A percentile compares a stretch with the other conserved stretches of the same genome.
Evolutionary conservation across 1,139 yeast genomes (phyloP).

Genomic region (Scheffersomyces titani): DNA sequence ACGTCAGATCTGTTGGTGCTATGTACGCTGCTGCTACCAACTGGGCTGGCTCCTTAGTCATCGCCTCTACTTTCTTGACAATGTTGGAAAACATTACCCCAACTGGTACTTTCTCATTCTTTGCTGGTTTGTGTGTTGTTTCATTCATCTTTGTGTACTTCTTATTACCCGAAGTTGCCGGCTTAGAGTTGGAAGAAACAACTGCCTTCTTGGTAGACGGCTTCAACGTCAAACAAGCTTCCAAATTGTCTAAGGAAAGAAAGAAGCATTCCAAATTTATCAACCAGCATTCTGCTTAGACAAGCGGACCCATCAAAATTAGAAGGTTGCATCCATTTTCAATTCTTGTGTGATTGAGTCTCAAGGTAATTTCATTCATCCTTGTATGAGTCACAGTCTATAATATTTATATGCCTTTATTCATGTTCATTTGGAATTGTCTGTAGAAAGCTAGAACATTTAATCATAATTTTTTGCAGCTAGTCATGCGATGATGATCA

Average conservation of each 20-base stretch:
- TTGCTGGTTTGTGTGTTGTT: slow-evolving; percentile 75
- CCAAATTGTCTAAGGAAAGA: slow-evolving; percentile 59
- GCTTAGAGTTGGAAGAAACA: slow-evolving; percentile 88
- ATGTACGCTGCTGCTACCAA: slow-evolving; percentile 92
- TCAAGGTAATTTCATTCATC: background rate
- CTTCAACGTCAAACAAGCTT: slow-evolving; percentile 76
- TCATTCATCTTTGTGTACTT: slow-evolving; percentile 75
- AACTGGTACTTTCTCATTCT: slow-evolving; percentile 88
- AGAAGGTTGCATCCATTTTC: background rate
- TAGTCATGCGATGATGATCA: background rate
- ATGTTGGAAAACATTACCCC: slow-evolving; percentile 94
- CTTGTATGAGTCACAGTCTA: background rate
- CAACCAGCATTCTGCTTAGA: background rate
- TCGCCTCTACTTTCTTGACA: slow-evolving; percentile 88
- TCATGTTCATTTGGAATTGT: no score
- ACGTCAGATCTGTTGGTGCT: slow-evolving; percentile 89
- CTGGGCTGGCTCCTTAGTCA: slow-evolving; percentile 93
- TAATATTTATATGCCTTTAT: background rate
- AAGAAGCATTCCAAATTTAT: slow-evolving; percentile 16
- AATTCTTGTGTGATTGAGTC: background rate
- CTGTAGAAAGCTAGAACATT: background rate
- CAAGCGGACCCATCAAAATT: background rate
- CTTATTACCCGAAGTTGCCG: slow-evolving; percentile 90
- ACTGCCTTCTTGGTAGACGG: slow-evolving; percentile 79
- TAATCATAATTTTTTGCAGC: background rate